Evolutionary conservation across 495 filamentous ascomycete species (phyloP).

Genomic region (Elasticomyces elasticus): DNA sequence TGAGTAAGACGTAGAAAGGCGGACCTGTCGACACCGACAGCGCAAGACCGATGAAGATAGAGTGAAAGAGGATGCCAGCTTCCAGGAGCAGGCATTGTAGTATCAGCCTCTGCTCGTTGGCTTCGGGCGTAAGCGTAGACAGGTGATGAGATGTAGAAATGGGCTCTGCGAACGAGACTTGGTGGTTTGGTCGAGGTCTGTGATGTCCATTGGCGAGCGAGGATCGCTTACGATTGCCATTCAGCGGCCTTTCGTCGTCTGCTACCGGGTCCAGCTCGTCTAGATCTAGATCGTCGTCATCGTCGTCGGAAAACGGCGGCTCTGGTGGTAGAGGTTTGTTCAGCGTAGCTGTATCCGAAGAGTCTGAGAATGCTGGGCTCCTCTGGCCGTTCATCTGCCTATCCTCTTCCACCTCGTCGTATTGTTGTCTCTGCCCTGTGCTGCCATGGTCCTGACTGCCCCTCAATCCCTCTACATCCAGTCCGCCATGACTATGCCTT

Average conservation of each 20-base stretch:
- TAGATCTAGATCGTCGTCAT: conserved; percentile 26
- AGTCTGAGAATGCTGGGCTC: conserved; percentile 13
- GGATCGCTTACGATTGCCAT: conserved; percentile 3
- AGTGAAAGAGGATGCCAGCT: conserved; percentile 45
- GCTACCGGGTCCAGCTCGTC: conserved; percentile 27
- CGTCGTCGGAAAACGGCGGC: conserved; percentile 21
- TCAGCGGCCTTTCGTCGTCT: conserved; percentile 12
- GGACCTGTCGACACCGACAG: conserved; percentile 52
- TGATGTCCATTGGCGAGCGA: conserved; percentile 12
- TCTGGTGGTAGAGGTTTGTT: conserved; percentile 20
- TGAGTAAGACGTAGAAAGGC: conserved; percentile 55
- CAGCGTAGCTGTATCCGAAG: neutral
- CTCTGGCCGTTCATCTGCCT: neutral
- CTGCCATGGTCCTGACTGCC: conserved; percentile 2
- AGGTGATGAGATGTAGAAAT: conserved; percentile 1
- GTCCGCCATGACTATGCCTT: conserved; percentile 20
- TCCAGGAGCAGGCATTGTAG: conserved; percentile 37
- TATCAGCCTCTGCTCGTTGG: conserved; percentile 28
- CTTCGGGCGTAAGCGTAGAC: neutral
- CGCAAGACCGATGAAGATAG: conserved; percentile 59
- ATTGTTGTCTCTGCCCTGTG: conserved; percentile 9
- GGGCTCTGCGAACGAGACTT: conserved; percentile 16
- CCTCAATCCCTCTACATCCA: conserved; percentile 18
- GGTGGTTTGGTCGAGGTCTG: conserved; percentile 5
- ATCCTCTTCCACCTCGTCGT: conserved; percentile 7